A percentile compares a stretch with the other conserved stretches of the same genome.
phyloP scores from a whole-genome alignment of 2,329 filamentous ascomycete genomes.

The Talaromyces sp. region DNA sequence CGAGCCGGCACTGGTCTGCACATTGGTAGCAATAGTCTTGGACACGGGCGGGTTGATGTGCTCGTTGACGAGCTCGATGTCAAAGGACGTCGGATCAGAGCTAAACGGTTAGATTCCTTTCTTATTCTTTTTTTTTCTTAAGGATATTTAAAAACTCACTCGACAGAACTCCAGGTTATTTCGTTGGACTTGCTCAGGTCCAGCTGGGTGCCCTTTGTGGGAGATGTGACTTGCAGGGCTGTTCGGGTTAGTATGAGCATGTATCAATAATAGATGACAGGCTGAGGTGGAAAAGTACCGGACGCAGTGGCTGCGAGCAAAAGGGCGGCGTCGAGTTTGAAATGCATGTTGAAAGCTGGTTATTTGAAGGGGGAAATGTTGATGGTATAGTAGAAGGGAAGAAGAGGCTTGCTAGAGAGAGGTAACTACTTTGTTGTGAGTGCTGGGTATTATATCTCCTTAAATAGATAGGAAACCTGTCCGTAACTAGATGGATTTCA shows the following conservation, averaged over 20 bases:
- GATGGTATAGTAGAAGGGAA: not conserved
- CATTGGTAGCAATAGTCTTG: slow-evolving; percentile 27
- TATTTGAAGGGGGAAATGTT: not conserved
- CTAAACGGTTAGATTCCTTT: slow-evolving; percentile 18
- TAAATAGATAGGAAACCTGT: not conserved
- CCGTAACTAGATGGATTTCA: not conserved
- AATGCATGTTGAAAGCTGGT: slow-evolving; percentile 22
- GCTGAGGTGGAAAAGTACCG: slow-evolving; percentile 16
- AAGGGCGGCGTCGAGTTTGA: slow-evolving; percentile 18
- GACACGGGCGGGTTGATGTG: slow-evolving; percentile 28
- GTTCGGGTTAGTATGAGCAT: not conserved
- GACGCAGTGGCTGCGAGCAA: slow-evolving; percentile 24
- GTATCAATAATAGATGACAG: not conserved
- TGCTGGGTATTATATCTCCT: not conserved
- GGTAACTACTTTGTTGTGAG: not conserved
- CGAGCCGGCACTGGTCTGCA: slow-evolving; percentile 29
- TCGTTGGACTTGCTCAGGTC: slow-evolving; percentile 33
- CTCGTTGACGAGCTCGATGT: slow-evolving; percentile 39
- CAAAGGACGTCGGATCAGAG: slow-evolving; percentile 36
- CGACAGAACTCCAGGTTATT: slow-evolving; percentile 35
- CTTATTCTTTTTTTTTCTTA: not conserved
- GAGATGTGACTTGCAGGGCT: slow-evolving; percentile 33
- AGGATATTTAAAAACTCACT: slow-evolving; percentile 18
- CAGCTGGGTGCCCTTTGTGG: slow-evolving; percentile 25
- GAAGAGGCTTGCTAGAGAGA: not conserved